Evolutionary conservation across 2,329 filamentous ascomycete genomes (phyloP).

Genomic region (Paraphoma sp.): DNA sequence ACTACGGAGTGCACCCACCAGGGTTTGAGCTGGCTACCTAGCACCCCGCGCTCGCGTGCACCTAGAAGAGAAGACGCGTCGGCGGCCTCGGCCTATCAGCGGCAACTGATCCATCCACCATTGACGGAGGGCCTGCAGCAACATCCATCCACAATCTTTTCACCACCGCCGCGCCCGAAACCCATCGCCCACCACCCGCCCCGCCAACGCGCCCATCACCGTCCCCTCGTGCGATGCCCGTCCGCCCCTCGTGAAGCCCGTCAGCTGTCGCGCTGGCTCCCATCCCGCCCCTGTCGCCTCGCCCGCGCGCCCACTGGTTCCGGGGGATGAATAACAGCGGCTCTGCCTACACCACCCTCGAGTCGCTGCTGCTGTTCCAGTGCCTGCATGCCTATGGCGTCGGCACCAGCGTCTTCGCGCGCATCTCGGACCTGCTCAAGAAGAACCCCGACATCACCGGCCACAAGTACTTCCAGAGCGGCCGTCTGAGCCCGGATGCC

Average conservation of each 20-base stretch:
- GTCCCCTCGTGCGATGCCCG: constrained; percentile 28
- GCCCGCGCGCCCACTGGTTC: constrained; percentile 26
- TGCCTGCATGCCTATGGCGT: constrained; percentile 73
- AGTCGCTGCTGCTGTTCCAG: constrained; percentile 86
- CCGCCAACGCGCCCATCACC: constrained; percentile 18
- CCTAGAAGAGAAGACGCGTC: constrained; percentile 3
- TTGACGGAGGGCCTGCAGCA: constrained; percentile 2
- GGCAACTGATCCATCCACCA: neutral
- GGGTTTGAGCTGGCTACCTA: neutral
- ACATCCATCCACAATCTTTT: constrained; percentile 18
- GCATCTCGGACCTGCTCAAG: constrained; percentile 76
- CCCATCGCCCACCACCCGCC: constrained; percentile 25
- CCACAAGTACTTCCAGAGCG: constrained; percentile 73
- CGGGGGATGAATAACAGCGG: constrained; percentile 64
- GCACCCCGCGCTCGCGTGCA: constrained; percentile 9
- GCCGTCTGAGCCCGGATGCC: constrained; percentile 77
- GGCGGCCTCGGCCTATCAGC: neutral
- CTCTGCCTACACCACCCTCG: constrained; percentile 80
- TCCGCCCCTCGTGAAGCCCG: constrained; percentile 27
- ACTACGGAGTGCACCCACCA: no score
- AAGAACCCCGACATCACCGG: constrained; percentile 75
- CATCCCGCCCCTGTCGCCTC: constrained; percentile 33
- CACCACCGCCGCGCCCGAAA: constrained; percentile 17
- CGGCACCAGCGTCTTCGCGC: constrained; percentile 69
- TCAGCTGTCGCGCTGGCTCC: constrained; percentile 46